Percentiles rank a stretch among this genome's conserved stretches.
These are phyloP conservation scores for Wallacemonas sp. DNA, from an alignment of 208 protist genomes.

Conservation along the genomic window DNA sequence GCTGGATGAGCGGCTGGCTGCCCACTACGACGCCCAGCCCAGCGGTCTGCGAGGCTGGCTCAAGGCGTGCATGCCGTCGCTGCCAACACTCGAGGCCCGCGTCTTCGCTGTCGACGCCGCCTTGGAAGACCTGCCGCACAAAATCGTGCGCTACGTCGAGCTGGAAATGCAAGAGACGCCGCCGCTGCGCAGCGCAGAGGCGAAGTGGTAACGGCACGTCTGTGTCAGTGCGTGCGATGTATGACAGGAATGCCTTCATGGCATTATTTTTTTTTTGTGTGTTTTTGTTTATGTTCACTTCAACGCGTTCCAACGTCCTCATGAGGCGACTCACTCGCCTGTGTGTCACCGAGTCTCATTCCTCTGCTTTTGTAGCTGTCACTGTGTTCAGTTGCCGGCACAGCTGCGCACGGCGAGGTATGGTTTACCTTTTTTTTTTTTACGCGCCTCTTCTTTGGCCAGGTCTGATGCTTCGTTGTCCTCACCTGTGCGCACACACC, in stretches of 20 bases:
- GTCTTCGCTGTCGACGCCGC: constrained; percentile 21
- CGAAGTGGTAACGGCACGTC: background rate
- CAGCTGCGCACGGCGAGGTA: too few relatives aligned
- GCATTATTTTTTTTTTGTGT: background rate
- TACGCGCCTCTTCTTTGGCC: too few relatives aligned
- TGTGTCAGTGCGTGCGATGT: too few relatives aligned
- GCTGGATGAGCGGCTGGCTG: constrained; percentile 27
- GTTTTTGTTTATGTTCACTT: constrained; percentile 9
- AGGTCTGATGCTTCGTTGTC: too few relatives aligned
- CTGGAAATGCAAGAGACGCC: constrained; percentile 12
- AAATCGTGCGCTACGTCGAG: constrained; percentile 42
- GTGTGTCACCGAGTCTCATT: too few relatives aligned
- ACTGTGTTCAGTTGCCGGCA: background rate
- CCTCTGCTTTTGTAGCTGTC: background rate
- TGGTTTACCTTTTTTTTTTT: too few relatives aligned
- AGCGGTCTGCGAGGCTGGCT: constrained; percentile 35
- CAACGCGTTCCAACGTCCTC: background rate
- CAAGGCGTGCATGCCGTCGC: constrained; percentile 20
- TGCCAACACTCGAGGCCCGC: constrained; percentile 28
- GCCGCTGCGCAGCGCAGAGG: constrained; percentile 4
- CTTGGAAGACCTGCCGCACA: constrained; percentile 41
- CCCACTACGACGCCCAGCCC: constrained; percentile 35
- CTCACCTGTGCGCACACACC: too few relatives aligned
- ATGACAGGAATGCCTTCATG: too few relatives aligned
- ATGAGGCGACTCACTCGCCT: too few relatives aligned